phyloP scores from a whole-genome alignment of 306 rosid genomes.

The Lotus japonicus region DNA sequence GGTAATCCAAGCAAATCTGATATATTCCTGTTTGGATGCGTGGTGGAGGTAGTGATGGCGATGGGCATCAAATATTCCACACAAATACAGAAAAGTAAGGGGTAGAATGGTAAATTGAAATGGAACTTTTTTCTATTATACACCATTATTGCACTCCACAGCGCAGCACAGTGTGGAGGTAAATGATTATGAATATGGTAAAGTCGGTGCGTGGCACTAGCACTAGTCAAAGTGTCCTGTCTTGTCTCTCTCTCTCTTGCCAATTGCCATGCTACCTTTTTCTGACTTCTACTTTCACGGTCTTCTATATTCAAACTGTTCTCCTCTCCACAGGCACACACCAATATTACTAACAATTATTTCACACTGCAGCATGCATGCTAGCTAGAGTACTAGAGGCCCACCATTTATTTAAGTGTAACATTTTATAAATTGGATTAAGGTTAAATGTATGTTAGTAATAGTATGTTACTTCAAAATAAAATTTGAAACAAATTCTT shows the following conservation, averaged over 20 bases:
- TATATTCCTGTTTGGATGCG: no score
- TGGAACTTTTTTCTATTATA: not conserved
- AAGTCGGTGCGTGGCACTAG: constrained; percentile 21
- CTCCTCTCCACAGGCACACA: not conserved
- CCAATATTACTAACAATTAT: not conserved
- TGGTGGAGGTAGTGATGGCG: no score
- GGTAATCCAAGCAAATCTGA: no score
- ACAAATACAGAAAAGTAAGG: not conserved
- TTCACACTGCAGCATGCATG: not conserved
- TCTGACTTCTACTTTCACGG: constrained; percentile 26
- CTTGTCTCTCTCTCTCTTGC: no score
- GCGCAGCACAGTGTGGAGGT: not conserved
- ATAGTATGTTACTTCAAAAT: no score
- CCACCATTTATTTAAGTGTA: not conserved
- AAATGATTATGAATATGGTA: not conserved
- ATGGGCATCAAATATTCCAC: no score
- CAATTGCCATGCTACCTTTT: no score
- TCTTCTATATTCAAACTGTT: constrained; percentile 20
- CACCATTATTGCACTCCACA: constrained; percentile 19
- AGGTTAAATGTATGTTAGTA: no score
- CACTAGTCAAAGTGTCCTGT: constrained; percentile 23
- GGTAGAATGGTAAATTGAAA: constrained; percentile 7
- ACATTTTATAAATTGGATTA: not conserved
- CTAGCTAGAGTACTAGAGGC: not conserved
- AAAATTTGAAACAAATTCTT: no score